Base-by-base conservation (phyloP, 73 alveolate species). In the Paramecium primaurelia region DNA sequence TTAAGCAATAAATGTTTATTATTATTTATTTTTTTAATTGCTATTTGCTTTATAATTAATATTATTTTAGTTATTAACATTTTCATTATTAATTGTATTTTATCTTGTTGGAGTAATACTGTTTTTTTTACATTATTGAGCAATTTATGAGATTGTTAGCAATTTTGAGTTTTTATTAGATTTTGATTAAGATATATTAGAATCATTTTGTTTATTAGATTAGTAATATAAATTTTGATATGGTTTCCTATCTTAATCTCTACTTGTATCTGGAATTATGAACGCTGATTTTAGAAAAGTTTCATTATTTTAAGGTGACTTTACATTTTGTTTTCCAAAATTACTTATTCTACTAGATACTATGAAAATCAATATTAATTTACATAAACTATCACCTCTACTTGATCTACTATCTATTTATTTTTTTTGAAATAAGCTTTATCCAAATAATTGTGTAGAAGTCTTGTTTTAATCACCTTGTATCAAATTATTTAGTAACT, bases 301-400 rank as follows among this genome's bases (percentile, higher is more conserved):
- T 34, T 64, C 84, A 64, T 64, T 64, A 28, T 64, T 64, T 34
- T 12, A 32, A 14, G 84, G 84, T 54, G 69, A 64, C 49, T 64
- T 64, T 20, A 32, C 6, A 32, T 64, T 32, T 12, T 64, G 47
- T 12, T 64, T 64, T 28, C 42, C 84, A 34, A 54, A 54, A 54
- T 54, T 54, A 54, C 69, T 34, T 64, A 64, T 34, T 64, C 84
- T 22, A 64, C 84, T 64, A 64, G 84, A 32, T 10, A 64, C 84
- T 64, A 64, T 10, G 30, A 32, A 32, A 32, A 12, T 28, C 28
- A 64, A 64, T 34, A 3, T 40, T 11, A 32, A 28, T 32, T 64
- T 64, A 64, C 84, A 64, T 64, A 64, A 64, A 26, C 84, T 64
- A 25, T 64, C 84, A 28, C 84, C 84, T 64, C 84, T 64, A 11